Evolutionary conservation across 306 rosid genomes (phyloP).

Genomic region (Malus orientalis): DNA sequence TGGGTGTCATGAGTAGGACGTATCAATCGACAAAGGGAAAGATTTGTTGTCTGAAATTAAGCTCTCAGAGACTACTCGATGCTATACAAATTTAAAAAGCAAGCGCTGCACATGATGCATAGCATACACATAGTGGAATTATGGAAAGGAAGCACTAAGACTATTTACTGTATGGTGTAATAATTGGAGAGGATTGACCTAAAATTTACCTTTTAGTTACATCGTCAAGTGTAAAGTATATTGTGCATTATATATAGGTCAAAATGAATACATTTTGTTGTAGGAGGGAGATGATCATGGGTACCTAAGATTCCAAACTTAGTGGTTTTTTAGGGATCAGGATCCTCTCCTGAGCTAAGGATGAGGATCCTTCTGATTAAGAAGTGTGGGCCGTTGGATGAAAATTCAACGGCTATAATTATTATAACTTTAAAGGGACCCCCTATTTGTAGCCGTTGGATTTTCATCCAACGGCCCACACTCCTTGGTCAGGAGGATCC

Average conservation of each 20-base stretch:
- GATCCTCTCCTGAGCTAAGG: too few species aligned
- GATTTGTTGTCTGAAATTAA: conserved; percentile 40
- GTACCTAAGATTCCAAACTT: conserved; percentile 57
- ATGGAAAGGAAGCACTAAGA: not conserved
- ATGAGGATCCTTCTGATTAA: too few species aligned
- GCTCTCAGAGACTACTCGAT: not conserved
- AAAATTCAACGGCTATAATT: too few species aligned
- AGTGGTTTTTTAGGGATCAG: conserved; percentile 16
- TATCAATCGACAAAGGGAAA: conserved; percentile 73
- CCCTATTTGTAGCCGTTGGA: too few species aligned
- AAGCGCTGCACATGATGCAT: not conserved
- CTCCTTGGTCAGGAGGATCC: too few species aligned
- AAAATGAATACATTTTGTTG: conserved; percentile 16
- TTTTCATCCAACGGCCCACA: too few species aligned
- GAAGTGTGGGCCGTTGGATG: too few species aligned
- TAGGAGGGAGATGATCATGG: not conserved
- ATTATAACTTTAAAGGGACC: too few species aligned
- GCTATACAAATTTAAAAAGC: not conserved
- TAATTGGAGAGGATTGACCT: conserved; percentile 31
- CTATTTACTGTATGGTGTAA: not conserved
- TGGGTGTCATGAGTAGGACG: conserved; percentile 98
- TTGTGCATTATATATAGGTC: conserved; percentile 12
- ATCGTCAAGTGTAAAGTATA: not conserved
- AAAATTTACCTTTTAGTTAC: not conserved
- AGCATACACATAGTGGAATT: not conserved